Evolutionary conservation across 2,329 filamentous ascomycete genomes (phyloP), one percentile per base, ranked within the genome.

Genomic region (Tolypocladium cylindrosporum): DNA sequence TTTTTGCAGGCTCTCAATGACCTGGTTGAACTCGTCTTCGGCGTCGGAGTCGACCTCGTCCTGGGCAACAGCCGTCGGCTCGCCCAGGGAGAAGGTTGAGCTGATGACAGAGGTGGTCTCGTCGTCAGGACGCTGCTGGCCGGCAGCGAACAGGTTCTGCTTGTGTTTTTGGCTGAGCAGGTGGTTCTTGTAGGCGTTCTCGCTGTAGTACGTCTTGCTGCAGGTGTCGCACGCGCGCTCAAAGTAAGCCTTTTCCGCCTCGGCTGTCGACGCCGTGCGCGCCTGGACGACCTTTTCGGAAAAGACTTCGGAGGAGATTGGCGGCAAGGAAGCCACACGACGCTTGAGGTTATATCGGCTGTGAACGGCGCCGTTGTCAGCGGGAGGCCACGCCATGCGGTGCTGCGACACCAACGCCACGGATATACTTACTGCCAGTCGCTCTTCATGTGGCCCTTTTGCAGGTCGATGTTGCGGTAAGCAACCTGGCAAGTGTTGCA

Each of bases 401-500:
- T 11, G 36, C 19, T 52, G 31, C n/a, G 31, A 21, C 31, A 21
- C 16, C 24, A 11, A 19, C 16, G 9, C 16, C 50, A 16, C 21
- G n/a, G 45, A 34, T 4, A 9, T 6, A 86, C 90, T 77, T 81
- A 94, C 89, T 99, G 93, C 94, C 94, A 99, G 77, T 99, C 94
- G 66, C 88, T 94, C 73, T 94, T 91, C 94, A 99, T 99, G 72
- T 99, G 94, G 42, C 85, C 87, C 71, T 94, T 87, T 76, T 99
- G 94, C 58, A 95, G 81, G 70, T 97, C 93, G 72, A 90, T 91
- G 70, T 90, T 91, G 64, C 93, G 88, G 76, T 97, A 99, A 56
- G 93, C 94, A 66, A 99, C 92, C 72, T 96, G 91, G 71, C 94
- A 99, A 59, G 92, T 94, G 75, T 97, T 99, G 85, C 94, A 99